Base-by-base conservation (phyloP, 2,329 filamentous ascomycete genomes). In the Leptographium flavum region DNA sequence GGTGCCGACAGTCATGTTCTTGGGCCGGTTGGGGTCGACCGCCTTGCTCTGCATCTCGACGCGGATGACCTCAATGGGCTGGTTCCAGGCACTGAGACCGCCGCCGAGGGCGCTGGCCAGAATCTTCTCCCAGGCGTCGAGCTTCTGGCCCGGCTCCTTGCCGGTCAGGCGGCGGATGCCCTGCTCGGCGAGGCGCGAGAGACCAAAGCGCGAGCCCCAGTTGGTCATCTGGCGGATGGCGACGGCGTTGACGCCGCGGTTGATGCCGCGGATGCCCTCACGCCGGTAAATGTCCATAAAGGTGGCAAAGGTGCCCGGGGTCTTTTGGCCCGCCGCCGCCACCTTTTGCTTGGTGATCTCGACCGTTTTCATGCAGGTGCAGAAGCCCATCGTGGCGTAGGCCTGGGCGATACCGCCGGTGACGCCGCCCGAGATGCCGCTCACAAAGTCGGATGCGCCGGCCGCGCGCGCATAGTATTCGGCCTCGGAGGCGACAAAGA, bases 41-140 rank as follows among this genome's bases (percentile, higher is more conserved):
- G 83, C 95, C 81, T 95, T 96, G 71, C 86, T 94, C 79, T 98
- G 92, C 87, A 98, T 95, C 77, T 98, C 92, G 50, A 98, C 90
- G 53, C 92, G 87, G 63, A 98, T 95, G 62, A 98, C 92, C 77
- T 98, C 92, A 63, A 98, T 98, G 51, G 92, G 92, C 75, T 98
- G 92, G 70, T 98, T 98, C 92, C 92, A 98, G 53, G 92, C 92
- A 51, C 81, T 87, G 58, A 98, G 73, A 62, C 92, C 92, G 76
- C 92, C 92, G 69, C 92, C 92, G 10, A 98, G 63, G 53, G 79
- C 78, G 52, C 81, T 86, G 40, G 92, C 88, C 47, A 86, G 63
- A 60, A 98, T 82, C 78, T 96, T 96, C 74, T 98, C 92, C 49
- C 70, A 61, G 27, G 83, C 78, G 54, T 69, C 71, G 52, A 98